Base-by-base conservation (phyloP, 805 yeast genomes). In the Pichia manshurica region DNA sequence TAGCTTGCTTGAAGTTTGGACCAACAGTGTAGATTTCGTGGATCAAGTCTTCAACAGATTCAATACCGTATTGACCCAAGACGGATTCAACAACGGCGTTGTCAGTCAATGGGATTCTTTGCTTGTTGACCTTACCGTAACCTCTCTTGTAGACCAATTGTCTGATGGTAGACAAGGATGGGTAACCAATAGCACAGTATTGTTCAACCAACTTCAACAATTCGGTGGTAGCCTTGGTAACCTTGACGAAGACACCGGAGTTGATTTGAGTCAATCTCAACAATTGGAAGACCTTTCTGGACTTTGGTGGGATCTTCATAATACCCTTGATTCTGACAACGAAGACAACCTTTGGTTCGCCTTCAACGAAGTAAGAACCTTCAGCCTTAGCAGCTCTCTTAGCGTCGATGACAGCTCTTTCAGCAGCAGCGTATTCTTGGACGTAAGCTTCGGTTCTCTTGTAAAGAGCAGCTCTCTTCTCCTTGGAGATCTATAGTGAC, bases 301-400 rank as follows among this genome's bases (percentile, higher is more conserved):
- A 96, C 85, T 90, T 90, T 69, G 97, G 96, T 70, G 96, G 87
- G 66, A 90, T 88, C 85, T 89, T 90, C 90, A 79, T 86, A 74
- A 90, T 87, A 90, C 97, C 97, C 91, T 90, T 90, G 84, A 90
- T 90, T 85, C 98, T 88, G 74, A 90, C 82, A 69, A 90, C 95
- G 73, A 90, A 88, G 61, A 87, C 95, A 68, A 90, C 84, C 77
- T 87, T 89, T 68, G 83, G 81, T 82, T 90, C 91, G 73, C 95
- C 96, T 68, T 82, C 88, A 66, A 88, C 95, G 80, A 82, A 90
- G 88, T 83, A 87, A 67, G 93, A 82, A 73, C 95, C 95, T 68
- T 82, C 75, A 72, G 91, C 90, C 81, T 85, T 87, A 63, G 96
- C 96, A 59, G 85, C 87, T 75, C 96, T 87, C 81, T 83, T 83